Evolutionary conservation across 176 grass and related monocot species (phyloP).

Genomic region (Oryza glaberrima): DNA sequence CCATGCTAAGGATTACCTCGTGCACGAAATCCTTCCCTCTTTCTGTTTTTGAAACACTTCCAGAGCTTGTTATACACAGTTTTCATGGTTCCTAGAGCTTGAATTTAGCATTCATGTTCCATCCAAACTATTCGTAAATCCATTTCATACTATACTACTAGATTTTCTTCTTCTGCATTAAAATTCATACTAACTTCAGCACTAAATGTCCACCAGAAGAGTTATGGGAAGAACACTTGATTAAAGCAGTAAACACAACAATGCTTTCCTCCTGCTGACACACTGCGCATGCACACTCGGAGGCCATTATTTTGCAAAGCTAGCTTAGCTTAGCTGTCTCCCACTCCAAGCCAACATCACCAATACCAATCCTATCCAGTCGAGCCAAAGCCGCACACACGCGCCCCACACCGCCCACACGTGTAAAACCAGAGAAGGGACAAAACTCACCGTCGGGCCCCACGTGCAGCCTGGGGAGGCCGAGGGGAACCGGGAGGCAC

Average conservation of each 20-base stretch:
- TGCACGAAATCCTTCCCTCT: neutral
- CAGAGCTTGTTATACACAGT: neutral
- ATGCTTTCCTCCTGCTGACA: neutral
- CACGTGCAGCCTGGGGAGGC: conserved; percentile 73
- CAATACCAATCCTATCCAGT: conserved; percentile 32
- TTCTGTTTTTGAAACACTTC: neutral
- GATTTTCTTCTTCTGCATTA: conserved; percentile 5
- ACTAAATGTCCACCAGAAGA: neutral
- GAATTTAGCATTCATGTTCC: conserved; percentile 3
- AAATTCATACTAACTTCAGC: neutral
- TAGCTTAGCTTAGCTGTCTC: conserved; percentile 7
- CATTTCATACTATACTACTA: neutral
- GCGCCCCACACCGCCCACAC: conserved; percentile 30
- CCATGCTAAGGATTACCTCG: neutral
- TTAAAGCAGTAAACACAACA: neutral
- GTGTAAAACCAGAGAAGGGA: conserved; percentile 32
- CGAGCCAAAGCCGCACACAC: neutral
- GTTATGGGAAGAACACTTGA: conserved; percentile 4
- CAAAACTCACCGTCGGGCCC: conserved; percentile 65
- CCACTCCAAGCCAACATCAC: conserved; percentile 10
- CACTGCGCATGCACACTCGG: neutral
- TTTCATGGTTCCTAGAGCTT: conserved; percentile 15
- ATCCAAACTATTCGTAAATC: neutral
- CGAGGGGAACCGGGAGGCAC: conserved; percentile 53
- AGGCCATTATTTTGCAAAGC: conserved; percentile 7